Evolutionary conservation across 805 yeast species (phyloP).

Genomic region (Danielia reshetovae): DNA sequence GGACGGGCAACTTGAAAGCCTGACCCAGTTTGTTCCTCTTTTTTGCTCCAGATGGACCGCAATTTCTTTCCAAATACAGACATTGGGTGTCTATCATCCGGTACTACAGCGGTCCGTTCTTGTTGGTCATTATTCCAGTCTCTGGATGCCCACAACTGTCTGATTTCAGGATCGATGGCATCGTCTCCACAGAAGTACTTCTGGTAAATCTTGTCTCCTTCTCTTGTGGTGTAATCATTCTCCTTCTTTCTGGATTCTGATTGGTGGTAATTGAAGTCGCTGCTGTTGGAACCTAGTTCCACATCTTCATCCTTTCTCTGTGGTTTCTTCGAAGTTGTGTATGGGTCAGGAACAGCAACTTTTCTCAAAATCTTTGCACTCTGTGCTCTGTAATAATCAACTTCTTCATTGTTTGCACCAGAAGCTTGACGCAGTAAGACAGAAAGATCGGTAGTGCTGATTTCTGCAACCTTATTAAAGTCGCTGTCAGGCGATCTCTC

Average conservation of each 20-base stretch:
- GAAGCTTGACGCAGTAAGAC: not conserved
- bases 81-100: not conserved
- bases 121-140: slow-evolving; percentile 9
- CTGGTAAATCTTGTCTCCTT: slow-evolving; percentile 51
- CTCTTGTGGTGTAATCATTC: slow-evolving; percentile 56
- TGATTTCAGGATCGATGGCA: slow-evolving; percentile 49
- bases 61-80: not conserved
- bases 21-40: slow-evolving; percentile 4
- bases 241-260: slow-evolving; percentile 14
- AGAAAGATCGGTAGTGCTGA: not conserved
- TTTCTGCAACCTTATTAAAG: not conserved
- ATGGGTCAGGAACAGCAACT: not conserved
- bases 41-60: slow-evolving; percentile 1
- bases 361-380: slow-evolving; percentile 8
- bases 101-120: no score
- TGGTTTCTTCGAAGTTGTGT: not conserved
- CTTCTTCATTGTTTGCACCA: slow-evolving; percentile 6
- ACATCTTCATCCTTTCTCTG: not conserved
- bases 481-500: not conserved
- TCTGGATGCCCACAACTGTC: slow-evolving; percentile 50
- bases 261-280: slow-evolving; percentile 1
- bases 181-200: slow-evolving; percentile 32
- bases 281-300: not conserved
- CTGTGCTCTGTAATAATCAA: slow-evolving; percentile 13
- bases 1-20: slow-evolving; percentile 38